Conservation (phyloP, 495 filamentous ascomycete genomes). For the Penicillium argentinense region DNA sequence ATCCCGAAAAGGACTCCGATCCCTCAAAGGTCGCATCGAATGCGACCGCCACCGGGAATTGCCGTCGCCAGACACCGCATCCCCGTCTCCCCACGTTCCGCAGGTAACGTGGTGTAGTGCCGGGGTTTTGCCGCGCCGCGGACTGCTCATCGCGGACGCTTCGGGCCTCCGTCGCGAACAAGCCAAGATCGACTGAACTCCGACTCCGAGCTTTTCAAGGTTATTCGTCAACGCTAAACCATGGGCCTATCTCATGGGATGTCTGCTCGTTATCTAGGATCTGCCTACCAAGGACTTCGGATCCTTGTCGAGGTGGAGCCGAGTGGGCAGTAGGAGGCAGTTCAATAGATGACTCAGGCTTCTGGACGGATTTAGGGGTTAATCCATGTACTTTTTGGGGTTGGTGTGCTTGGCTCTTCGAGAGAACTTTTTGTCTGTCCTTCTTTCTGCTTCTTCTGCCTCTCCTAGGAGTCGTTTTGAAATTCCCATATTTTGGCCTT, state of each 20-base stretch:
- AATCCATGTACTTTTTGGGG: neutral
- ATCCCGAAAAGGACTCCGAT: neutral
- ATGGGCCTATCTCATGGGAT: neutral
- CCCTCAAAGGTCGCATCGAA: neutral
- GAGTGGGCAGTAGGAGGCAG: neutral
- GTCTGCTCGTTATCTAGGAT: neutral
- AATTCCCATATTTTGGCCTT: neutral
- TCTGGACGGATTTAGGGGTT: conserved; percentile 4
- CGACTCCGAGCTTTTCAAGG: neutral
- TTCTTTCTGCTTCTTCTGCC: neutral
- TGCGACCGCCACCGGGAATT: neutral
- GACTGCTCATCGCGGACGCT: too few species aligned
- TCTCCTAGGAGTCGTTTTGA: neutral
- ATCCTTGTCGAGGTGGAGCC: conserved; percentile 5
- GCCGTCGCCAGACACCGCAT: neutral
- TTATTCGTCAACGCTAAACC: neutral
- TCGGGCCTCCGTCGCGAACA: neutral
- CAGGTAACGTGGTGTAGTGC: neutral
- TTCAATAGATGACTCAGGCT: neutral
- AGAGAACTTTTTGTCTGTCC: neutral
- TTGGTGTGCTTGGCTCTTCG: neutral
- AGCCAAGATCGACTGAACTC: conserved; percentile 1
- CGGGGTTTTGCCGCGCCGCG: conserved; percentile 1
- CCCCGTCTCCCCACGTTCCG: neutral
- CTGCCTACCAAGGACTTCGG: neutral